Conservation (phyloP, 352 stramenopile species). For the Phytophthora quininea region DNA sequence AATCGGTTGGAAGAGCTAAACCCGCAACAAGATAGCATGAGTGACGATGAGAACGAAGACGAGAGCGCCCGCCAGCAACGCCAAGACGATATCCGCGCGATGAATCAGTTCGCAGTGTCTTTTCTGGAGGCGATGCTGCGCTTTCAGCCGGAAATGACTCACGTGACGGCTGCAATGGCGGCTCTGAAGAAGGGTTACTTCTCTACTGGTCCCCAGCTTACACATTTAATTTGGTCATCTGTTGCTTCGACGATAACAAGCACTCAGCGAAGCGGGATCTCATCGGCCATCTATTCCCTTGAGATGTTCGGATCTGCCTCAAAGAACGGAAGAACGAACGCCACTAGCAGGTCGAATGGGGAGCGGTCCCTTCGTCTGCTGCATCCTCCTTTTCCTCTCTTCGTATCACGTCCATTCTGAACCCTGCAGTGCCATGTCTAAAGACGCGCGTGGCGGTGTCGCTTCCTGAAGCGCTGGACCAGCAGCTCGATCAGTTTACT, state of each 20-base stretch:
- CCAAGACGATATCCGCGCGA: slow-evolving; percentile 62
- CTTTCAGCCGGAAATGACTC: slow-evolving; percentile 70
- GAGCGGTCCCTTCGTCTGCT: slow-evolving; percentile 16
- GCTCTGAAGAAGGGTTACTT: slow-evolving; percentile 77
- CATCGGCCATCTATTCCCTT: slow-evolving; percentile 63
- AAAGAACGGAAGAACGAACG: slow-evolving; percentile 26
- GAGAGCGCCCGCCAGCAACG: slow-evolving; percentile 21
- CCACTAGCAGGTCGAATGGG: slow-evolving; percentile 14
- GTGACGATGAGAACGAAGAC: slow-evolving; percentile 21
- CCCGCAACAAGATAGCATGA: slow-evolving; percentile 40
- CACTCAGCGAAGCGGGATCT: slow-evolving; percentile 74
- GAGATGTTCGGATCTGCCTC: slow-evolving; percentile 34
- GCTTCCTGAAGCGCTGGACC: slow-evolving; percentile 69
- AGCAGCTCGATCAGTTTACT: slow-evolving; percentile 69
- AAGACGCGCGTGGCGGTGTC: slow-evolving; percentile 69
- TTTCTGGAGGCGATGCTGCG: slow-evolving; percentile 70
- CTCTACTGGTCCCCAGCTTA: slow-evolving; percentile 66
- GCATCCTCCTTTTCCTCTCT: slow-evolving; percentile 70
- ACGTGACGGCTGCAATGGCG: slow-evolving; percentile 55
- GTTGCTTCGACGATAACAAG: slow-evolving; percentile 69
- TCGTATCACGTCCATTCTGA: slow-evolving; percentile 71
- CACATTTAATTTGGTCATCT: slow-evolving; percentile 80
- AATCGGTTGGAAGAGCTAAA: slow-evolving; percentile 47
- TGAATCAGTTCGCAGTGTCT: slow-evolving; percentile 78
- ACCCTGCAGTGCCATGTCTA: slow-evolving; percentile 50